Conservation (phyloP, 2,329 filamentous ascomycete species). For the Parasarocladium wereldwijsianum region DNA sequence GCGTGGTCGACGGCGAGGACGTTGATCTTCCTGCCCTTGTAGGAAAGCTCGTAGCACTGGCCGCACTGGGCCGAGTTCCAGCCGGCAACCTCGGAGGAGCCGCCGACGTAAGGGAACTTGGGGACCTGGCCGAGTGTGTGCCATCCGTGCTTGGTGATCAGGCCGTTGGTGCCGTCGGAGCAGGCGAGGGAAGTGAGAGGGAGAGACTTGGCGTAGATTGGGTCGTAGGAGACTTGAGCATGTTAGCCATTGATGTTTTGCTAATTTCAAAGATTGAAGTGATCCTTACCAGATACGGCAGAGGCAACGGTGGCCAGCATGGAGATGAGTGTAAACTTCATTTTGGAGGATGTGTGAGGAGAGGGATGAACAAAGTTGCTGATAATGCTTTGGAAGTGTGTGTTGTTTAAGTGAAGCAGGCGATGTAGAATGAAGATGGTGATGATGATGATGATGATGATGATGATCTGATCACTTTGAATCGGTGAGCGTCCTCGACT, state of each 20-base stretch:
- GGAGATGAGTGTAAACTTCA: constrained; percentile 27
- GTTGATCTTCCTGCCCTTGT: constrained; percentile 34
- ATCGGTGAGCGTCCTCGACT: too few species aligned
- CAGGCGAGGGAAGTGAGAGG: constrained; percentile 45
- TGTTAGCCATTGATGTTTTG: not conserved
- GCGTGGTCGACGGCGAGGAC: constrained; percentile 41
- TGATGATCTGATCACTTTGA: too few species aligned
- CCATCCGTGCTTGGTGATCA: constrained; percentile 48
- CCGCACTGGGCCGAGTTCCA: constrained; percentile 46
- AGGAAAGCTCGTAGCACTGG: constrained; percentile 41
- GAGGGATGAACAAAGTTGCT: not conserved
- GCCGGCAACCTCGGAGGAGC: constrained; percentile 31
- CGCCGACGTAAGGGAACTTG: constrained; percentile 40
- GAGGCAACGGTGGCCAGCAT: constrained; percentile 21
- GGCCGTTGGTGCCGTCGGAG: constrained; percentile 53
- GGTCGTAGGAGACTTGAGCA: constrained; percentile 51
- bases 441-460: too few species aligned
- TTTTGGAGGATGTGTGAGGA: constrained; percentile 15
- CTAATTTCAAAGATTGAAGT: not conserved
- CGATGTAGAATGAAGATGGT: too few species aligned
- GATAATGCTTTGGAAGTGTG: not conserved
- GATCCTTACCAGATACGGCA: constrained; percentile 18
- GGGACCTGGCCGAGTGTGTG: constrained; percentile 34
- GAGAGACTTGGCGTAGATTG: constrained; percentile 47
- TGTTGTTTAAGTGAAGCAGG: not conserved